Evolutionary conservation across 148 eudicot species (phyloP).

Genomic region (Amaranthus hypochondriacus): DNA sequence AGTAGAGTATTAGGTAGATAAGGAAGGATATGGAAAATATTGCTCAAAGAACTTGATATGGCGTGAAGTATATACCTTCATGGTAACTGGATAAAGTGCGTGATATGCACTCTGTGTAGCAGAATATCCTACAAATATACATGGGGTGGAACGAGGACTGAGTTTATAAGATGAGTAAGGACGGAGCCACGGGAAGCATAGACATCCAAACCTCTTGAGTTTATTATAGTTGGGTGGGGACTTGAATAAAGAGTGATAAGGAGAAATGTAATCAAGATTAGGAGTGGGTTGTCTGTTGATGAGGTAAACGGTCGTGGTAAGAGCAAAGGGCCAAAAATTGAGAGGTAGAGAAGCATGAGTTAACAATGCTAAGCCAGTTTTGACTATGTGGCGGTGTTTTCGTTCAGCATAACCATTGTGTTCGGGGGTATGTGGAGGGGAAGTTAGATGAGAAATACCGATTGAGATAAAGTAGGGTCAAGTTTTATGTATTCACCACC

Average conservation of each 20-base stretch:
- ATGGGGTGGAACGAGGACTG: neutral
- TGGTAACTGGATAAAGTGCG: neutral
- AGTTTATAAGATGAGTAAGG: no score
- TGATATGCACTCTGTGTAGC: neutral
- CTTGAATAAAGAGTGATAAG: neutral
- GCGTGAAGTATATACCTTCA: constrained; percentile 1
- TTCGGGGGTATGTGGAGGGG: no score
- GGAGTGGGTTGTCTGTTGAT: neutral
- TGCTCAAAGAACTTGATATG: neutral
- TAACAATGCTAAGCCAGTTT: neutral
- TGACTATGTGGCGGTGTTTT: neutral
- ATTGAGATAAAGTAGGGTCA: no score
- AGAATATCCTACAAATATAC: constrained; percentile 3
- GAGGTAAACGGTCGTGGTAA: neutral
- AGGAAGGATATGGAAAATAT: no score
- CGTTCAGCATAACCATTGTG: neutral
- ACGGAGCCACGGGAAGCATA: no score
- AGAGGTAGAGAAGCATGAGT: neutral
- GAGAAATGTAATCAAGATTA: neutral
- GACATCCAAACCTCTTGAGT: no score
- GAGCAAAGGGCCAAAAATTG: neutral
- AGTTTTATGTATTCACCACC: no score
- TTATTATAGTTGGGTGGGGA: neutral
- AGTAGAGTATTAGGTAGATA: no score
- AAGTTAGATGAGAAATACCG: no score